Evolutionary conservation across 2,329 filamentous ascomycete species (phyloP).

Genomic region (Magnaporthiopsis poae): DNA sequence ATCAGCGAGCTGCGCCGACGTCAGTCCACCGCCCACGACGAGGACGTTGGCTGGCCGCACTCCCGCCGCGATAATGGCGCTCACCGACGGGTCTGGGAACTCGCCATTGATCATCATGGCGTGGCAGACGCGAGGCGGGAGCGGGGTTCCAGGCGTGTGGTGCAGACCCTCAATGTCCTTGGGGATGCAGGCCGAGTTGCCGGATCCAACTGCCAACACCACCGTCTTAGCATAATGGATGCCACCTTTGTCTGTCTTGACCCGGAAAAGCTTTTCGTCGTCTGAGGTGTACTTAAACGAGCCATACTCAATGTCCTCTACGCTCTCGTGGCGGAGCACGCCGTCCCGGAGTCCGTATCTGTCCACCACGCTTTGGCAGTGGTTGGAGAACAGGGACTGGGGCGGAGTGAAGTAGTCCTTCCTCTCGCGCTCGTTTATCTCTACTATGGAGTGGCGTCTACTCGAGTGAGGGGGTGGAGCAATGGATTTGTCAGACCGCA

Average conservation of each 20-base stretch:
- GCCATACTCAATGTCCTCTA: conserved; percentile 52
- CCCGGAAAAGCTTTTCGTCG: conserved; percentile 51
- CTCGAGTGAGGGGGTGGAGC: neutral
- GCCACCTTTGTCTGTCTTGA: conserved; percentile 43
- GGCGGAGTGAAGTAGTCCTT: conserved; percentile 63
- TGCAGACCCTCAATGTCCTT: conserved; percentile 10
- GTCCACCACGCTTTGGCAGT: conserved; percentile 47
- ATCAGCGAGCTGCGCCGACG: conserved; percentile 64
- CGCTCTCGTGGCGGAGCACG: conserved; percentile 49
- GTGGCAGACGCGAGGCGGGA: conserved; percentile 30
- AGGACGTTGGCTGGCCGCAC: conserved; percentile 49
- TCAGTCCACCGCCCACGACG: conserved; percentile 66
- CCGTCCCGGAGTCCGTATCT: conserved; percentile 46
- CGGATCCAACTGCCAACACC: conserved; percentile 62
- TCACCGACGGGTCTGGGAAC: conserved; percentile 46
- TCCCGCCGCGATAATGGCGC: conserved; percentile 39
- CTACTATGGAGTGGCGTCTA: conserved; percentile 34
- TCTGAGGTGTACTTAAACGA: conserved; percentile 34
- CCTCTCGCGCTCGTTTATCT: conserved; percentile 56
- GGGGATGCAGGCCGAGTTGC: conserved; percentile 46
- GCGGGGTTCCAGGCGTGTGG: conserved; percentile 8
- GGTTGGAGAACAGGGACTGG: conserved; percentile 49
- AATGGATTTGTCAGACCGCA: neutral
- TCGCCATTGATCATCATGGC: conserved; percentile 48
- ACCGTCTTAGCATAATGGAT: conserved; percentile 50